Base-by-base conservation (phyloP, 352 stramenopile genomes). In the Globisporangium solare region DNA sequence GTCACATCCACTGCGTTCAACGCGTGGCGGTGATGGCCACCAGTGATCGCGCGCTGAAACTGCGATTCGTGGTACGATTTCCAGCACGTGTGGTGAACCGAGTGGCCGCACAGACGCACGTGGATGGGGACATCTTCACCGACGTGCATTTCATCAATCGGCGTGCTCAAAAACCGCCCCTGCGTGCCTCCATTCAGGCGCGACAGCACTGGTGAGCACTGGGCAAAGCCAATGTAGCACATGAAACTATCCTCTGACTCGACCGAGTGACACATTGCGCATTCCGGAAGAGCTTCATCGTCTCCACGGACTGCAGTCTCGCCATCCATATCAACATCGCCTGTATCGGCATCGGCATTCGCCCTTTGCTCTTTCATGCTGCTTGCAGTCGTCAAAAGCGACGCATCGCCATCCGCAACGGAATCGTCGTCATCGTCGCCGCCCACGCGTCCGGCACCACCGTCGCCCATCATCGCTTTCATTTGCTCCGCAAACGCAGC, bases 1-100 rank as follows among this genome's bases (percentile, higher is more conserved):
- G 94, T 95, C 47, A 98, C 95, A 63, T 98, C 96, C 1, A 98
- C 94, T 18, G 93, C 93, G 70, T 98, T 98, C 15, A 94, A 54
- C 8, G 83, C 79, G 47, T 90, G 92, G 48, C 96, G 89, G 72
- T 97, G 97, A 56, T 96, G 89, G 47, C 96, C 89, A 47, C 96
- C 93, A 15, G 84, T 96, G 50, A 94, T 94, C 31, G 93, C 81
- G 27, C 93, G 86, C 66, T 98, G 89, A 56, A 98, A 96, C 37
- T 98, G 81, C 17, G 94, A 98, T 8, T 96, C 82, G 48, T 95
- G 95, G 51, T 98, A 98, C 24, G 89, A 93, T 68, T 98, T 89
- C 68, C 96, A 97, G 69, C 96, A 99, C 32, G 71, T 88, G 48
- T 97, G 76, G 69, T 99, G 96, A 37, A 98, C 94, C 27, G 92